A percentile compares a stretch with the other conserved stretches of the same genome.
These are phyloP conservation scores for Evansstolkia leycettana DNA, from an alignment of 495 filamentous ascomycete species.

Conservation along the genomic window DNA sequence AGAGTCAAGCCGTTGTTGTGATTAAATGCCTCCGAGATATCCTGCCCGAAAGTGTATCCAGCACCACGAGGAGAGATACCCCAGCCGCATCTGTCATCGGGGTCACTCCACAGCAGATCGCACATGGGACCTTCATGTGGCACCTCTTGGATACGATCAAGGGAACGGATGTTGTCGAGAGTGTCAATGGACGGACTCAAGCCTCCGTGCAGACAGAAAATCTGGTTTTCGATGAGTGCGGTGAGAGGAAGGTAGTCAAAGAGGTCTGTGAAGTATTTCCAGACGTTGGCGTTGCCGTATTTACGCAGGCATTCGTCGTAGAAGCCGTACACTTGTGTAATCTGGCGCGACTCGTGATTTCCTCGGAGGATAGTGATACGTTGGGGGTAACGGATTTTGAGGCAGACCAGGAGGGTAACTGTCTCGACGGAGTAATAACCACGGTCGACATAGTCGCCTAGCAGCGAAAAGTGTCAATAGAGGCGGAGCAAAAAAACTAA, in stretches of 20 bases:
- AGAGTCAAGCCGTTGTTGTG: slow-evolving; percentile 98
- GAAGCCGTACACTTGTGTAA: slow-evolving; percentile 96
- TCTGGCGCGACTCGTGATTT: slow-evolving; percentile 95
- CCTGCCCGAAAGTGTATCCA: slow-evolving; percentile 97
- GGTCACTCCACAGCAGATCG: slow-evolving; percentile 94
- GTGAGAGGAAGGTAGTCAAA: slow-evolving; percentile 98
- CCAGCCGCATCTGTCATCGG: slow-evolving; percentile 97
- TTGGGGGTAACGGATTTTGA: slow-evolving; percentile 93
- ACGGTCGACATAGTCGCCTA: slow-evolving; percentile 92
- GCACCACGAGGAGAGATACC: slow-evolving; percentile 94
- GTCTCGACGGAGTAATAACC: slow-evolving; percentile 97
- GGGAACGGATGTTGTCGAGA: slow-evolving; percentile 90
- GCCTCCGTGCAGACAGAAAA: slow-evolving; percentile 97
- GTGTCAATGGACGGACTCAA: slow-evolving; percentile 95
- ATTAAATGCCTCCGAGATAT: slow-evolving; percentile 99
- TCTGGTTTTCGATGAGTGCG: slow-evolving; percentile 98
- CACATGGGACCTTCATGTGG: slow-evolving; percentile 99
- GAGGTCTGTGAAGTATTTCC: slow-evolving; percentile 98
- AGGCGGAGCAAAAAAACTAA: not conserved
- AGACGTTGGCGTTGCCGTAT: slow-evolving; percentile 97
- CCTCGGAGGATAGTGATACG: slow-evolving; percentile 95
- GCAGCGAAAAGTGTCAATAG: not conserved
- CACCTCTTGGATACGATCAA: slow-evolving; percentile 96
- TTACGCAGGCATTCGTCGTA: slow-evolving; percentile 97
- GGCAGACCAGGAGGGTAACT: slow-evolving; percentile 81